Percentiles rank a stretch among this genome's conserved stretches.
Conservation (phyloP, 2,329 filamentous ascomycete genomes). For the Massarina eburnea region DNA sequence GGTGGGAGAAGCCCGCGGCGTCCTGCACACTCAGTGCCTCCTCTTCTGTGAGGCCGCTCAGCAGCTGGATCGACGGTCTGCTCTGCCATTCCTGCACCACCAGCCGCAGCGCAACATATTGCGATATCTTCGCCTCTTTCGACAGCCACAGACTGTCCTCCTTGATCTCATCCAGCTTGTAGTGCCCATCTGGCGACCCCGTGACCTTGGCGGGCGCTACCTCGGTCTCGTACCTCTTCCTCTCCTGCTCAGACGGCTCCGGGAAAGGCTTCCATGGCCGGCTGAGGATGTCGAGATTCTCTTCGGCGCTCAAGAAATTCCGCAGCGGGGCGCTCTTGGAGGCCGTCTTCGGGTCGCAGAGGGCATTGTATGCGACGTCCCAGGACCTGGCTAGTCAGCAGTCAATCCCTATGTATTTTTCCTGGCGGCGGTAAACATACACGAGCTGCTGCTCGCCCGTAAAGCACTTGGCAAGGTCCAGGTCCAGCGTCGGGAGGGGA, state of each 20-base stretch:
- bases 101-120: constrained; percentile 78
- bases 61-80: constrained; percentile 71
- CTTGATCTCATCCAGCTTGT: constrained; percentile 78
- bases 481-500: constrained; percentile 48
- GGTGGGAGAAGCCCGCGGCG: constrained; percentile 67
- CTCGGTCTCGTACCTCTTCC: constrained; percentile 75
- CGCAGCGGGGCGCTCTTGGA: constrained; percentile 50
- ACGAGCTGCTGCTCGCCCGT: constrained; percentile 77
- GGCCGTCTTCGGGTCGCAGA: constrained; percentile 52
- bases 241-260: constrained; percentile 62
- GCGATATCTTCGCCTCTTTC: constrained; percentile 73
- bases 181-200: constrained; percentile 65
- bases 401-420: background rate
- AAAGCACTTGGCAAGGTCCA: constrained; percentile 82
- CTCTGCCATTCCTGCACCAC: constrained; percentile 82
- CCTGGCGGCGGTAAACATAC: constrained; percentile 55
- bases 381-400: constrained; percentile 58
- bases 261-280: constrained; percentile 70
- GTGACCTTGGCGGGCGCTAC: constrained; percentile 85
- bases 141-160: constrained; percentile 85
- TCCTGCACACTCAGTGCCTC: constrained; percentile 76
- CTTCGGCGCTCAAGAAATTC: constrained; percentile 70
- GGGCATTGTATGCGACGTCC: constrained; percentile 58
- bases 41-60: constrained; percentile 72
- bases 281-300: constrained; percentile 68